Conservation (phyloP, 129 eudicot species). For the Ambrosia artemisiifolia region DNA sequence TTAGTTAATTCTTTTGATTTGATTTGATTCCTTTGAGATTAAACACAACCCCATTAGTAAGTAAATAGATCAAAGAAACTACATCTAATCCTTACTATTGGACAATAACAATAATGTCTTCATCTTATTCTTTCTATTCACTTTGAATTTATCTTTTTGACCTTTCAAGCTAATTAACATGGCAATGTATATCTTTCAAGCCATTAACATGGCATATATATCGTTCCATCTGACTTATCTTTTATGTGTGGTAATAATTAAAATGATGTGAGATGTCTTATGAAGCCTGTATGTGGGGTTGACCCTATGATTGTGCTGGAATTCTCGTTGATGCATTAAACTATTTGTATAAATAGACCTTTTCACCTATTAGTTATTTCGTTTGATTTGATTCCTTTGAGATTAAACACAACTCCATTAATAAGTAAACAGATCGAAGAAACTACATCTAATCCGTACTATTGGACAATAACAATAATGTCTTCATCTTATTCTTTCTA, state of each 20-base stretch:
- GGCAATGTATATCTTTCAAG: no score
- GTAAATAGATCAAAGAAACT: not conserved
- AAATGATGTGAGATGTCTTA: constrained; percentile 14
- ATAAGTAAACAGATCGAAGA: not conserved
- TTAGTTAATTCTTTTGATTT: not conserved
- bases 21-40: not conserved
- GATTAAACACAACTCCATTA: not conserved
- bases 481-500: not conserved
- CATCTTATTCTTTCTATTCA: not conserved
- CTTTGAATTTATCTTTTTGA: not conserved
- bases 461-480: not conserved
- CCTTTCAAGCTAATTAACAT: not conserved
- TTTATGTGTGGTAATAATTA: not conserved
- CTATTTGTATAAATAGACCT: not conserved
- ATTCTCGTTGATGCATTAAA: constrained; percentile 51
- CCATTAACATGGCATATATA: no score
- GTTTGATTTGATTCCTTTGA: not conserved
- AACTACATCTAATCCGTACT: not conserved
- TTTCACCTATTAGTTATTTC: not conserved
- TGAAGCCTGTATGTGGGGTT: constrained; percentile 94
- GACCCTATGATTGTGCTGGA: constrained; percentile 98
- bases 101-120: not conserved
- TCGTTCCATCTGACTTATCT: not conserved
- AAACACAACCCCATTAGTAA: not conserved
- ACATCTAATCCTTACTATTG: not conserved